Base-by-base conservation (phyloP, 148 eudicot species). In the Simmondsia chinensis region DNA sequence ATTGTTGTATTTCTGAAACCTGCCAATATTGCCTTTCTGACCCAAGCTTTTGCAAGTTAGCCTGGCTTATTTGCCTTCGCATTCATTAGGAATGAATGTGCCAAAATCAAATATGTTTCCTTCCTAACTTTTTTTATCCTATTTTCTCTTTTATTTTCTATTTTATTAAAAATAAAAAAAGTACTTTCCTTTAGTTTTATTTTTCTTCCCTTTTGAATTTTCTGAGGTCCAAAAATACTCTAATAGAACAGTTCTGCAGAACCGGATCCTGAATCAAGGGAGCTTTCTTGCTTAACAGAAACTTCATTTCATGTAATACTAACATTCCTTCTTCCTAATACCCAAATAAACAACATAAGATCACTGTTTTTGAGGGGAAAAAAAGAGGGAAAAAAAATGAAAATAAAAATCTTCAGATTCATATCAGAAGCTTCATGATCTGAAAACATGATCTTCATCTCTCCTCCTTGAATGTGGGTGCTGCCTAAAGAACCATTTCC, bases 401-500 rank as follows among this genome's bases (percentile, higher is more conserved):
- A 12, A 45, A 22, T 10, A 3, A 37, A 38, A 27, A 29, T 8
- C 37, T 52, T 44, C 38, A 52, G 44, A 43, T 19, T 3, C 23
- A 43, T 18, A 19, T 4, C 15, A 42, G n/a, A 35, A 5, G 8
- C 13, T 21, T 44, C 40, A 59, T 17, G 55, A 32, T 28, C 37
- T 53, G 23, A 53, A 42, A 12, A 28, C 61, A 36, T 20, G 19
- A 17, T 32, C 47, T 33, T 54, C 60, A 54, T 60, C 48, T 33
- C 55, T 66, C 46, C 66, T 48, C 20, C 64, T 51, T 29, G 52
- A 51, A 31, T 12, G 39, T 13, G 60, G 35, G 20, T 70, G 60
- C 59, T 71, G 74, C 66, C 68, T 84, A 33, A 62, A 71, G 43
- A 80, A 75, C 93, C 97, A 89, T 35, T 63, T 73, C 97, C 87